phyloP scores from a whole-genome alignment of 352 stramenopile species.

The Plasmopara viticola region DNA sequence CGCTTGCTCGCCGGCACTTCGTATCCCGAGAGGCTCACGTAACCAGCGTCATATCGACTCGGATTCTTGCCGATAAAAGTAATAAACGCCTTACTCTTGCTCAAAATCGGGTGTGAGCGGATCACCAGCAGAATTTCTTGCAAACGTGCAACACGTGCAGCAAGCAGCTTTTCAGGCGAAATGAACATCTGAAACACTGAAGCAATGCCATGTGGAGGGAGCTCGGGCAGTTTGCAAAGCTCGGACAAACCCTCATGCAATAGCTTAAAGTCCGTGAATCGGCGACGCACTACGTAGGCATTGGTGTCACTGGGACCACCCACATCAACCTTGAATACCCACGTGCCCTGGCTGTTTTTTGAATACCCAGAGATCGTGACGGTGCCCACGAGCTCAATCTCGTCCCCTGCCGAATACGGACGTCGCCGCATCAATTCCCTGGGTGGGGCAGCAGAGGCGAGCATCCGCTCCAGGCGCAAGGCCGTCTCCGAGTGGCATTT shows the following conservation, averaged over 20 bases:
- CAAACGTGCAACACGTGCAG: constrained; percentile 41
- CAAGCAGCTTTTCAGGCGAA: constrained; percentile 48
- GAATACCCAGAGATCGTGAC: constrained; percentile 60
- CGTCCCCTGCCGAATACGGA: constrained; percentile 49
- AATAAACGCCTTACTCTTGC: constrained; percentile 34
- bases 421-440: constrained; percentile 23
- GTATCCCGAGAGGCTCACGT: constrained; percentile 67
- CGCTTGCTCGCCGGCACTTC: constrained; percentile 43
- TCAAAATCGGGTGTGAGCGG: constrained; percentile 44
- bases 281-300: constrained; percentile 60
- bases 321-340: constrained; percentile 75
- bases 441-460: constrained; percentile 11
- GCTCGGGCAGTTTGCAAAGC: constrained; percentile 31
- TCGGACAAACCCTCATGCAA: constrained; percentile 51
- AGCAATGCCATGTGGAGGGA: constrained; percentile 57
- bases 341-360: constrained; percentile 60
- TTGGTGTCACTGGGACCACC: constrained; percentile 40
- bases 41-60: constrained; percentile 52
- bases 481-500: constrained; percentile 68
- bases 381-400: constrained; percentile 33
- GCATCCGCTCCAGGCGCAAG: constrained; percentile 42
- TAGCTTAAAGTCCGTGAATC: constrained; percentile 70
- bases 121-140: constrained; percentile 57
- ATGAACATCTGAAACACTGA: constrained; percentile 68
- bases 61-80: constrained; percentile 70